Evolutionary conservation across 768 basidiomycete species (phyloP).

Genomic region (Dentipellis fragilis): DNA sequence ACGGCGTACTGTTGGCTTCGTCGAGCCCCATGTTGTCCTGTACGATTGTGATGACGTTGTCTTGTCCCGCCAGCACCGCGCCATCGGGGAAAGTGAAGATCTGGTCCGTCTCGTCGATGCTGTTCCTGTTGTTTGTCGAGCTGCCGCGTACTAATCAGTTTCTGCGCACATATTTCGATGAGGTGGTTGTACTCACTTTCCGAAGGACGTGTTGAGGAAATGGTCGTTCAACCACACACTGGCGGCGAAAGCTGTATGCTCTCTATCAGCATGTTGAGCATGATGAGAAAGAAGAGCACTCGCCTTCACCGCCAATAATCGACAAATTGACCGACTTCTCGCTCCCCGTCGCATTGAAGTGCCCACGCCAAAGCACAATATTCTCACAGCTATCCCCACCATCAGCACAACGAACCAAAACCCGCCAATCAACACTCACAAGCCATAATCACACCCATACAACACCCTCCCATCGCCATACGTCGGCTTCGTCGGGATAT

Average conservation of each 20-base stretch:
- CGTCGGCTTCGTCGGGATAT: slow-evolving; percentile 56
- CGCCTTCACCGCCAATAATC: slow-evolving; percentile 75
- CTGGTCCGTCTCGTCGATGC: slow-evolving; percentile 59
- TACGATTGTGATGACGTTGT: slow-evolving; percentile 72
- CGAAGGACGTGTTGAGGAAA: slow-evolving; percentile 64
- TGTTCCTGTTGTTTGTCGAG: slow-evolving; percentile 55
- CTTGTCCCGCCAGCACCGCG: slow-evolving; percentile 37
- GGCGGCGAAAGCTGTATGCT: slow-evolving; percentile 58
- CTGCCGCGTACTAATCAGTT: slow-evolving; percentile 21
- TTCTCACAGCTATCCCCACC: slow-evolving; percentile 62
- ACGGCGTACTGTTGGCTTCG: slow-evolving; percentile 34
- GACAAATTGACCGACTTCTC: slow-evolving; percentile 63
- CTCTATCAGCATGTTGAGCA: neutral
- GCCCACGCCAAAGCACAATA: slow-evolving; percentile 71
- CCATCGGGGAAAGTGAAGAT: slow-evolving; percentile 52
- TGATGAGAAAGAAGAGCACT: neutral
- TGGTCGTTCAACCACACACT: slow-evolving; percentile 72
- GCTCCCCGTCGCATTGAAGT: slow-evolving; percentile 53
- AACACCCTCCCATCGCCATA: slow-evolving; percentile 72
- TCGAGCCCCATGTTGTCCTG: slow-evolving; percentile 82
- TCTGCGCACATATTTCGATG: neutral
- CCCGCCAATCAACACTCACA: slow-evolving; percentile 28
- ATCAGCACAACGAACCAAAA: neutral
- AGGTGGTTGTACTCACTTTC: slow-evolving; percentile 41
- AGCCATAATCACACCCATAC: slow-evolving; percentile 83